Percentiles rank a stretch among this genome's conserved stretches.
These are phyloP conservation scores for Trichoderma simmonsii DNA, from an alignment of 2,329 filamentous ascomycete species.

Conservation along the genomic window DNA sequence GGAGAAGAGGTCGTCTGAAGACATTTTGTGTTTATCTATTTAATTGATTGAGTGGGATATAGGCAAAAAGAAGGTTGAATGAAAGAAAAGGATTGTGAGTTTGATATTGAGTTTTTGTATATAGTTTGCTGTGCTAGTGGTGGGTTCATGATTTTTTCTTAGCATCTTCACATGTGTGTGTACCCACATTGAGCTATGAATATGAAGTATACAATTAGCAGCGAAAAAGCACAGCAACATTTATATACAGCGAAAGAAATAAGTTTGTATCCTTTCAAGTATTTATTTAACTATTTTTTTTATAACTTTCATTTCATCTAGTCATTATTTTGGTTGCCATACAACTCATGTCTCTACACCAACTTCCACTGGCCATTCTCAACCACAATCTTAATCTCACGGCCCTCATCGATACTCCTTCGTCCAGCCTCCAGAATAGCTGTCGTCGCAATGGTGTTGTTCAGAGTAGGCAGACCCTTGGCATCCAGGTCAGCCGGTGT, in stretches of 20 bases:
- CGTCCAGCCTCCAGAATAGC: constrained; percentile 87
- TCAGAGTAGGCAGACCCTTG: constrained; percentile 77
- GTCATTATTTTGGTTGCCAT: constrained; percentile 14
- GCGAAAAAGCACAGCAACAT: not conserved
- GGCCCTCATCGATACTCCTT: constrained; percentile 76
- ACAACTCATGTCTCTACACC: constrained; percentile 34
- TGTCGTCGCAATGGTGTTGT: constrained; percentile 86
- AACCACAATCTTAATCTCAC: constrained; percentile 71
- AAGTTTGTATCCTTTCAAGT: not conserved
- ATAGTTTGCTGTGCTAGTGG: not conserved
- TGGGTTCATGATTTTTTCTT: not conserved
- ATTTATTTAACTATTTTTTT: not conserved
- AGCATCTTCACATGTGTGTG: not conserved
- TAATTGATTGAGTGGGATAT: not conserved
- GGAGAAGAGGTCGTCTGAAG: constrained; percentile 43
- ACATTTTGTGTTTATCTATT: not conserved
- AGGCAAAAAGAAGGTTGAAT: not conserved
- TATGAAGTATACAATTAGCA: not conserved
- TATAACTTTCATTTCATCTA: not conserved
- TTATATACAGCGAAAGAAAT: not conserved
- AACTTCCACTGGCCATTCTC: constrained; percentile 67
- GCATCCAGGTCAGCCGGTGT: constrained; percentile 74
- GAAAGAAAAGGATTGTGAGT: not conserved
- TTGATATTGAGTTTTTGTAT: not conserved
- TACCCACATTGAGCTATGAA: not conserved